Conservation (phyloP, 352 stramenopile genomes). For the Halophytophthora polymorphica region DNA sequence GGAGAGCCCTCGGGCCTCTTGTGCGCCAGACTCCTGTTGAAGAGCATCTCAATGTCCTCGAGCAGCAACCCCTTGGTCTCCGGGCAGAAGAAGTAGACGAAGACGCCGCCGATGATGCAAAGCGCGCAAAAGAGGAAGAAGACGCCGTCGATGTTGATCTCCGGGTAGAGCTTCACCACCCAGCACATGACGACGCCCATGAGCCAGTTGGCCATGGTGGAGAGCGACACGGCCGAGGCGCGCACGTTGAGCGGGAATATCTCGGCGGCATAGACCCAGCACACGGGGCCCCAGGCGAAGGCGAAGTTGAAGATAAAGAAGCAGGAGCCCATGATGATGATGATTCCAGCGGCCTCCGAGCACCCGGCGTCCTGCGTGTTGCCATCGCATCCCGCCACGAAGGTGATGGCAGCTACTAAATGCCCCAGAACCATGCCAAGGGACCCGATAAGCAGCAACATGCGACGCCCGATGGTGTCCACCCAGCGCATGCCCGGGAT, state of each 20-base stretch:
- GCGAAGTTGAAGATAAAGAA: constrained; percentile 43
- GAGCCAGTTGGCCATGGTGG: constrained; percentile 37
- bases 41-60: constrained; percentile 31
- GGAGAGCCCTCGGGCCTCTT: background rate
- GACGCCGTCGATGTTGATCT: constrained; percentile 32
- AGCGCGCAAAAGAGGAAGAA: constrained; percentile 47
- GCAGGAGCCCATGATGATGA: constrained; percentile 32
- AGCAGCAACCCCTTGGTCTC: constrained; percentile 32
- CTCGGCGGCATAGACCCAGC: constrained; percentile 42
- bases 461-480: constrained; percentile 25
- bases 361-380: constrained; percentile 20
- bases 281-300: constrained; percentile 33
- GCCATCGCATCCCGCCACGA: constrained; percentile 22
- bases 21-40: constrained; percentile 6
- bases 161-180: constrained; percentile 31
- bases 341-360: constrained; percentile 18
- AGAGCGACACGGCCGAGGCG: constrained; percentile 35
- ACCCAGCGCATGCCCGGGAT: constrained; percentile 34
- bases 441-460: constrained; percentile 25
- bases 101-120: constrained; percentile 26
- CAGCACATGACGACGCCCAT: constrained; percentile 31
- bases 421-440: constrained; percentile 30
- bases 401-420: constrained; percentile 21
- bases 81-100: constrained; percentile 39
- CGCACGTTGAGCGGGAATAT: constrained; percentile 39